A percentile compares a stretch with the other conserved stretches of the same genome.
Conservation (phyloP, 2,329 filamentous ascomycete species). For the Zopfia rhizophila region DNA sequence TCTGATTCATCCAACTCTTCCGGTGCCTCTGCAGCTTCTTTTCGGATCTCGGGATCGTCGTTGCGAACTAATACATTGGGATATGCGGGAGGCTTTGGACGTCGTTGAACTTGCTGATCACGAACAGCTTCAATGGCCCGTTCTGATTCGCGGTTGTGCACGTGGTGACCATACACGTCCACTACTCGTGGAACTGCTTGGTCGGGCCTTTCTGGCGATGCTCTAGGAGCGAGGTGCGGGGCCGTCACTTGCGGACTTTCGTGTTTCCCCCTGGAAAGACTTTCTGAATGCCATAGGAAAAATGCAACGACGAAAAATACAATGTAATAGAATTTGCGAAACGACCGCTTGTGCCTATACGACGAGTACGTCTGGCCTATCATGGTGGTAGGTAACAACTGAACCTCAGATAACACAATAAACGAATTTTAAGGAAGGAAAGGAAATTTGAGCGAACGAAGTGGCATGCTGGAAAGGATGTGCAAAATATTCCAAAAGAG, state of each 20-base stretch:
- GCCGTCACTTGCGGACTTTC: slow-evolving; percentile 13
- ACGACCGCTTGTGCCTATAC: slow-evolving; percentile 21
- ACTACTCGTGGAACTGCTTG: neutral
- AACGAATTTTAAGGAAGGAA: neutral
- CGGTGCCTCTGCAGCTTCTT: neutral
- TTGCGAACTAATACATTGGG: too few species aligned
- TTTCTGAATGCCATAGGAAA: slow-evolving; percentile 16
- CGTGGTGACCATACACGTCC: slow-evolving; percentile 8
- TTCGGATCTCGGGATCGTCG: too few species aligned
- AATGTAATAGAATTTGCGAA: slow-evolving; percentile 16
- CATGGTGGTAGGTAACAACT: slow-evolving; percentile 13
- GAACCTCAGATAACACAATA: slow-evolving; percentile 2
- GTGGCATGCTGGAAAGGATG: neutral
- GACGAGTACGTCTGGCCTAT: slow-evolving; percentile 12
- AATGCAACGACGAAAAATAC: slow-evolving; percentile 15
- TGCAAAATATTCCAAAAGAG: slow-evolving; percentile 4
- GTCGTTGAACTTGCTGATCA: too few species aligned
- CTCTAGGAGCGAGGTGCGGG: neutral
- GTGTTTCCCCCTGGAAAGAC: neutral
- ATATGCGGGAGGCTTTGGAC: too few species aligned
- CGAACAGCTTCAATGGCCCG: too few species aligned
- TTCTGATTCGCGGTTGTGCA: too few species aligned
- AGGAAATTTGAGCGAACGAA: neutral
- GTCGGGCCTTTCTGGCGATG: slow-evolving; percentile 3
- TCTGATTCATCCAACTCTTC: slow-evolving; percentile 17